Conservation (phyloP, 148 eudicot genomes). For the Linanthus parryae region DNA sequence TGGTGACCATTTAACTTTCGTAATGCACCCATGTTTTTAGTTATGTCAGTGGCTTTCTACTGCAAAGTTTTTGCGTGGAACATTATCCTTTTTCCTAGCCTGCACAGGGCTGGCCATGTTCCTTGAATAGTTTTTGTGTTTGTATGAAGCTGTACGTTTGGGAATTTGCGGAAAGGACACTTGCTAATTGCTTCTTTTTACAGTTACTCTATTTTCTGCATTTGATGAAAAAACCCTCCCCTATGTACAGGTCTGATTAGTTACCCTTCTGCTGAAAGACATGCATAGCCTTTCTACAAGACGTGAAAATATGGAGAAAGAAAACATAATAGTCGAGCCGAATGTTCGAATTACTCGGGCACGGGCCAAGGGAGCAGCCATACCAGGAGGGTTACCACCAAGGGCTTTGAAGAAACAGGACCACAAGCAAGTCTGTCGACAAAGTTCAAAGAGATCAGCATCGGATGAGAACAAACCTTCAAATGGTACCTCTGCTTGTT, state of each 20-base stretch:
- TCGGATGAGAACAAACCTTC: constrained; percentile 43
- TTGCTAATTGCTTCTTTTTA: too few relatives aligned
- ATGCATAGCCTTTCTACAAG: constrained; percentile 25
- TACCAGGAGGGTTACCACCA: constrained; percentile 31
- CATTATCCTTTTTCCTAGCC: too few relatives aligned
- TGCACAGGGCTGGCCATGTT: too few relatives aligned
- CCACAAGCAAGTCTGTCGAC: constrained; percentile 30
- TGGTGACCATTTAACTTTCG: too few relatives aligned
- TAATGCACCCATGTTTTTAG: too few relatives aligned
- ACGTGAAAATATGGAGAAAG: constrained; percentile 37
- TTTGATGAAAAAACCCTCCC: constrained; percentile 5
- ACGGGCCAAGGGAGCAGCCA: constrained; percentile 57
- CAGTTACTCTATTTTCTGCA: too few relatives aligned
- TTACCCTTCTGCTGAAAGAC: constrained; percentile 22
- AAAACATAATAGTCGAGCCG: constrained; percentile 29
- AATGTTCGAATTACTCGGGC: constrained; percentile 51
- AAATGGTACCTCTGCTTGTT: constrained; percentile 14
- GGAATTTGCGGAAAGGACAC: too few relatives aligned
- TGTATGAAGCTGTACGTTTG: too few relatives aligned
- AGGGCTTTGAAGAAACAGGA: constrained; percentile 40
- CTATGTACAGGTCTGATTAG: constrained; percentile 11
- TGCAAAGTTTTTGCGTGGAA: too few relatives aligned
- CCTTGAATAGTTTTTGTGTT: too few relatives aligned
- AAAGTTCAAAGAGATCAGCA: constrained; percentile 45
- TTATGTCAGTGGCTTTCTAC: too few relatives aligned